Percentiles rank a stretch among this genome's conserved stretches.
Conservation (phyloP, 2,329 filamentous ascomycete species). For the Graphilbum sp. region DNA sequence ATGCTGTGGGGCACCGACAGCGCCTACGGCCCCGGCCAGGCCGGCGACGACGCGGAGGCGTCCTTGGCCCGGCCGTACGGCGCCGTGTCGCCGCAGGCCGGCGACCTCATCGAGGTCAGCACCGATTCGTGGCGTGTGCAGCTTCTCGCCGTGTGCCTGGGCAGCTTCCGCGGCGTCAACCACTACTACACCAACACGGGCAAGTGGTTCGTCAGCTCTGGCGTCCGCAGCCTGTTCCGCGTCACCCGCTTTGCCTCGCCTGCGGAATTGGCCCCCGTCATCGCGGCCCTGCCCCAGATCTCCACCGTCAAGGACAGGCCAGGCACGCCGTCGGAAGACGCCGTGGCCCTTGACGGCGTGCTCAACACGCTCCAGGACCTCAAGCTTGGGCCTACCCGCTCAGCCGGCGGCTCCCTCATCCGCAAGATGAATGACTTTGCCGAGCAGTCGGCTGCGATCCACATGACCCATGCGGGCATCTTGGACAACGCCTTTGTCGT, state of each 20-base stretch:
- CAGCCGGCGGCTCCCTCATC: conserved; percentile 25
- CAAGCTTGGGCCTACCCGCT: conserved; percentile 24
- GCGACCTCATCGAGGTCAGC: conserved; percentile 33
- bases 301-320: not conserved
- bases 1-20: not conserved
- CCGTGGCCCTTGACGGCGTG: conserved; percentile 11
- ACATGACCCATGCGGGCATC: conserved; percentile 28
- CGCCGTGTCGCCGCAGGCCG: conserved; percentile 17
- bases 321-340: not conserved
- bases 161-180: conserved; percentile 30
- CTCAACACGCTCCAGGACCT: conserved; percentile 23
- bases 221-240: conserved; percentile 30
- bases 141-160: conserved; percentile 35
- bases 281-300: conserved; percentile 19
- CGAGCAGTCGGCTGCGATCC: conserved; percentile 23
- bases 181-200: conserved; percentile 39
- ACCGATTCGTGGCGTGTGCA: conserved; percentile 19
- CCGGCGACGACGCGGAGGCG: conserved; percentile 7
- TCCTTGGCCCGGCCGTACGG: conserved; percentile 8
- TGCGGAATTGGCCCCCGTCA: conserved; percentile 24
- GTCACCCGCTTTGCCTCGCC: conserved; percentile 27
- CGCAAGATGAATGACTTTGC: conserved; percentile 30
- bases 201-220: conserved; percentile 30
- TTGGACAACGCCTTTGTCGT: conserved; percentile 28
- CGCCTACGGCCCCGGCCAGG: not conserved